Conservation (phyloP, 805 yeast species). For the Candida incommunis region DNA sequence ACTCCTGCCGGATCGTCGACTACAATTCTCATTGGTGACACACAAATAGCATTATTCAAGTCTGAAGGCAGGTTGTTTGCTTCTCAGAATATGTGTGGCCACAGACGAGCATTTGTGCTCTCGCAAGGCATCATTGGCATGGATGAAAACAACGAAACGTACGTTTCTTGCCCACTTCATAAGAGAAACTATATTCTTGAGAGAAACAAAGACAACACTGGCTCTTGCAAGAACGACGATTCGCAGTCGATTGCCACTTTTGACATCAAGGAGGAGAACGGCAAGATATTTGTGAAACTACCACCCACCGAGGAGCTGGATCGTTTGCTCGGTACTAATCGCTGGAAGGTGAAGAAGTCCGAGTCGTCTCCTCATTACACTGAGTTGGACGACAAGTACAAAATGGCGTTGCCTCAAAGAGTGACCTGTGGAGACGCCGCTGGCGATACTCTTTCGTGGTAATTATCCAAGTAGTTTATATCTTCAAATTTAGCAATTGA, state of each 20-base stretch:
- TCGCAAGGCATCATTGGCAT: conserved; percentile 23
- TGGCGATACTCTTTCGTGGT: conserved; percentile 2
- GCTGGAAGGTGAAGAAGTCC: conserved; percentile 20
- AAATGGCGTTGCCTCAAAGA: conserved; percentile 3
- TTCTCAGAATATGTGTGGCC: conserved; percentile 30
- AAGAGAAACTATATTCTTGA: conserved; percentile 22
- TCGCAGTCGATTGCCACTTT: conserved; percentile 23
- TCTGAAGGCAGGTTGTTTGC: conserved; percentile 21
- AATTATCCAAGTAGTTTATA: neutral
- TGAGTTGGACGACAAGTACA: conserved; percentile 3
- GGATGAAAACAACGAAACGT: conserved; percentile 20
- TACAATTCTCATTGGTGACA: conserved; percentile 22
- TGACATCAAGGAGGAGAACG: conserved; percentile 22
- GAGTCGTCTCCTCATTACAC: neutral
- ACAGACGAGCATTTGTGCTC: conserved; percentile 25
- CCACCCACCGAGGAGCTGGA: conserved; percentile 24
- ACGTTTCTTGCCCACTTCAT: conserved; percentile 26
- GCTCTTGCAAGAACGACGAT: conserved; percentile 21
- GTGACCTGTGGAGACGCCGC: conserved; percentile 2
- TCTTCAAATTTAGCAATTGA: too few relatives aligned
- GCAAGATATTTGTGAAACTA: conserved; percentile 18
- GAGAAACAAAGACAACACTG: conserved; percentile 13
- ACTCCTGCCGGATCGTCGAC: conserved; percentile 22
- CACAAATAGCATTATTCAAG: conserved; percentile 25
- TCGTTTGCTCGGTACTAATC: conserved; percentile 21